Percentiles rank a stretch among this genome's conserved stretches.
These are phyloP conservation scores for Fraxinus angustifolia DNA, from an alignment of 305 asterid species.

Conservation along the genomic window DNA sequence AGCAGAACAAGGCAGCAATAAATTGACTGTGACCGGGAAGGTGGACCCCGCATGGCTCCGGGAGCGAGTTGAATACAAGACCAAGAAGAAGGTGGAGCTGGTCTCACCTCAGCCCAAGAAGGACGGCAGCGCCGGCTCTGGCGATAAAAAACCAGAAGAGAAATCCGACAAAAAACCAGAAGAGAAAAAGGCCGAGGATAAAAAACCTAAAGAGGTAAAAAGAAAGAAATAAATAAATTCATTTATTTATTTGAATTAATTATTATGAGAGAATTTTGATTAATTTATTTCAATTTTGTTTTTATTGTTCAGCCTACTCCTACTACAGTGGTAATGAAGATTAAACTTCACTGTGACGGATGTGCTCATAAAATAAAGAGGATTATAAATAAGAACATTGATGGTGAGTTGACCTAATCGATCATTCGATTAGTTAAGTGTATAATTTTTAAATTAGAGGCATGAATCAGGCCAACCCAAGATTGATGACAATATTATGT, in stretches of 20 bases:
- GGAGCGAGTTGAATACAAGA: slow-evolving; percentile 55
- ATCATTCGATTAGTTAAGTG: background rate
- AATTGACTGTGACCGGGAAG: slow-evolving; percentile 71
- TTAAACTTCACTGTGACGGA: slow-evolving; percentile 68
- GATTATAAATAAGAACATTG: slow-evolving; percentile 42
- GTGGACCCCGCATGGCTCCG: slow-evolving; percentile 72
- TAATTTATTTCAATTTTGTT: background rate
- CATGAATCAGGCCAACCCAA: background rate
- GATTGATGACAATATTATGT: background rate
- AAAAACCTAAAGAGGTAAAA: slow-evolving; percentile 56
- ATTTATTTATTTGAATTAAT: too few relatives aligned
- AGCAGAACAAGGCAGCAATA: slow-evolving; percentile 49
- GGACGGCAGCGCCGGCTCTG: slow-evolving; percentile 35
- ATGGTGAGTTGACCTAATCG: slow-evolving; percentile 44
- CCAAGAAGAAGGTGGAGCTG: slow-evolving; percentile 77
- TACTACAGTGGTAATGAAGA: slow-evolving; percentile 49
- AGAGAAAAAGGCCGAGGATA: slow-evolving; percentile 32
- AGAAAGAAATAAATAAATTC: too few relatives aligned
- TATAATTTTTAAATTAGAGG: too few relatives aligned
- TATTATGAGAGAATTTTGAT: background rate
- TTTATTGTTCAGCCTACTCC: background rate
- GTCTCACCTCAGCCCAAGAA: slow-evolving; percentile 68
- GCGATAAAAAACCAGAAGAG: slow-evolving; percentile 31
- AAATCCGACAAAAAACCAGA: slow-evolving; percentile 45
- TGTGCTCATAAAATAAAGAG: slow-evolving; percentile 62